A percentile compares a stretch with the other conserved stretches of the same genome.
phyloP scores from a whole-genome alignment of 192 early-diverging fungal species.

The Borealophlyctis nickersoniae region DNA sequence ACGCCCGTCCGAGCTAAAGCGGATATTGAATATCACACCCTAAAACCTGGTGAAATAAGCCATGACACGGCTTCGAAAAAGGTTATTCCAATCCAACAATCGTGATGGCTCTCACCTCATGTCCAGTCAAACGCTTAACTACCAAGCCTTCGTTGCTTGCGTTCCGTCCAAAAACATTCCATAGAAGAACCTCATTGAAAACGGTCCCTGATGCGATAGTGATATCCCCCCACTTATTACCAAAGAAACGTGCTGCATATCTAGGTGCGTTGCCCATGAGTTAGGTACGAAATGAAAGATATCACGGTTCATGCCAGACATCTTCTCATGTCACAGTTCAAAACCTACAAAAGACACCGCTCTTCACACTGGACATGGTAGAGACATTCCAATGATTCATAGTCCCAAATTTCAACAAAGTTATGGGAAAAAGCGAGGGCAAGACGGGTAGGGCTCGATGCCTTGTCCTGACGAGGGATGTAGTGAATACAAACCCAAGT shows the following conservation, averaged over 20 bases:
- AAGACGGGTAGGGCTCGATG: conserved; percentile 36
- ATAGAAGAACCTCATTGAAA: conserved; percentile 76
- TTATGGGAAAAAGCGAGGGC: conserved; percentile 76
- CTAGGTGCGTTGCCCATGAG: background rate
- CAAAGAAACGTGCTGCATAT: conserved; percentile 72
- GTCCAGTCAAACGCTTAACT: conserved; percentile 49
- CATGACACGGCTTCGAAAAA: no score
- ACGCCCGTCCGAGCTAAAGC: conserved; percentile 60
- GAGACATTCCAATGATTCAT: conserved; percentile 13
- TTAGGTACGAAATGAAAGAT: background rate
- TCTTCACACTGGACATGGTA: conserved; percentile 58
- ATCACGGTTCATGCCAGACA: background rate
- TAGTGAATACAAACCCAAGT: no score
- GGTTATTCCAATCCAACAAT: background rate
- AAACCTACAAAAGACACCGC: conserved; percentile 56
- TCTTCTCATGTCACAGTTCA: background rate
- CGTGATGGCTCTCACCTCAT: conserved; percentile 25
- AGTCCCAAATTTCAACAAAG: conserved; percentile 59
- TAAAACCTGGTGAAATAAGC: no score
- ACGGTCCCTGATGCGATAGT: conserved; percentile 75
- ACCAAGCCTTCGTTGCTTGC: conserved; percentile 42
- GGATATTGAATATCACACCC: conserved; percentile 76
- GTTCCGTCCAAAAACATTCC: conserved; percentile 48
- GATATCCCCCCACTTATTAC: conserved; percentile 44
- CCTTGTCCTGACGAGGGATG: background rate